These are phyloP conservation scores for Leccinum subrobustum DNA, from an alignment of 1,284 basidiomycete species.

Conservation along the genomic window DNA sequence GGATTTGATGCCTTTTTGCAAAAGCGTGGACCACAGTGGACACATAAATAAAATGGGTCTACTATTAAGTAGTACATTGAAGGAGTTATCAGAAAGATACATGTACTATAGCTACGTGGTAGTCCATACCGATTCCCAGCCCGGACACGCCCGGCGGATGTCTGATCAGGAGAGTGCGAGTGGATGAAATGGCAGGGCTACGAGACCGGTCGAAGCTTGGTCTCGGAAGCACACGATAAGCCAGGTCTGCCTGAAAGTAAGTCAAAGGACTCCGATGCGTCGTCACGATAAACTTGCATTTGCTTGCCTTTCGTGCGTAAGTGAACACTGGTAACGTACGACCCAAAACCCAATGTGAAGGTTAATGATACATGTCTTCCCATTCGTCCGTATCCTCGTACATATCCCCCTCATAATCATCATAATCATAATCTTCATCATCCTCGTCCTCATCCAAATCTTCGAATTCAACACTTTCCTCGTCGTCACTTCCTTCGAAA, in stretches of 20 bases:
- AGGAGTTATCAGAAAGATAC: not conserved
- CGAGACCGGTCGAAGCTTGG: not conserved
- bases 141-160: not conserved
- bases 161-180: not conserved
- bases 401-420: slow-evolving; percentile 20
- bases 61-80: not conserved
- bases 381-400: slow-evolving; percentile 20
- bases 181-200: not conserved
- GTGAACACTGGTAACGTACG: too few relatives aligned
- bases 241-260: not conserved
- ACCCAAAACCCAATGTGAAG: not conserved
- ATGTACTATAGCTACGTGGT: not conserved
- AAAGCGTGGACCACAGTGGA: slow-evolving; percentile 50
- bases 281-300: not conserved
- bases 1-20: slow-evolving; percentile 65
- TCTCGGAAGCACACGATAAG: not conserved
- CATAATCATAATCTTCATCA: slow-evolving; percentile 17
- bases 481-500: slow-evolving; percentile 48
- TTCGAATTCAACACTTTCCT: slow-evolving; percentile 24
- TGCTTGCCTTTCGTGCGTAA: not conserved
- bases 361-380: not conserved
- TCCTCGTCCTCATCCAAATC: slow-evolving; percentile 21
- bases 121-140: not conserved
- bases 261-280: not conserved
- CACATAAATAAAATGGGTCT: slow-evolving; percentile 17